These are phyloP conservation scores for Sporothrix schenckii DNA, from an alignment of 2,329 filamentous ascomycete species.

Conservation along the genomic window DNA sequence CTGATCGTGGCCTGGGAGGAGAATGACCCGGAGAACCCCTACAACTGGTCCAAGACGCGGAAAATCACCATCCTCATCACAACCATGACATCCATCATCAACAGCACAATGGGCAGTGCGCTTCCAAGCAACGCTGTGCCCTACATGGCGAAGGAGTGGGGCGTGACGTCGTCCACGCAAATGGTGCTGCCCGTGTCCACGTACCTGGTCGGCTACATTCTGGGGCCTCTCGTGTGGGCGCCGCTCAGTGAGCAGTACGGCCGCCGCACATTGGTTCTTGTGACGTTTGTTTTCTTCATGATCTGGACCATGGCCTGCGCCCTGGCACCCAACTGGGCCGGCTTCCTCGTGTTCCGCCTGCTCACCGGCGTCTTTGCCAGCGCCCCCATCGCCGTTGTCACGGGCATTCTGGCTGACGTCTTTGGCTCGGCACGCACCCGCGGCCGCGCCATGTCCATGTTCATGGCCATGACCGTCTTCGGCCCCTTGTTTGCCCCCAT, in stretches of 20 bases:
- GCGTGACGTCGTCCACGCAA: constrained; percentile 53
- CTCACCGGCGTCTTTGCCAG: constrained; percentile 56
- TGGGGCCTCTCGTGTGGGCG: constrained; percentile 61
- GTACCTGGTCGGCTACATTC: constrained; percentile 50
- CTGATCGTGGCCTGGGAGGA: constrained; percentile 51
- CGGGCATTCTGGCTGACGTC: constrained; percentile 67
- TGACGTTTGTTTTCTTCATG: constrained; percentile 53
- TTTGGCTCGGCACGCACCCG: constrained; percentile 59
- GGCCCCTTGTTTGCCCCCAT: constrained; percentile 69
- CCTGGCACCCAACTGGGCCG: constrained; percentile 55
- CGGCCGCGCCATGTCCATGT: constrained; percentile 64
- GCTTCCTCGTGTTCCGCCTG: constrained; percentile 59
- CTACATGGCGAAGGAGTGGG: constrained; percentile 61
- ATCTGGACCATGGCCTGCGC: constrained; percentile 60
- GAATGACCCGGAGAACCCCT: constrained; percentile 56
- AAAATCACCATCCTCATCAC: constrained; percentile 61
- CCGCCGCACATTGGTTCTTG: constrained; percentile 52
- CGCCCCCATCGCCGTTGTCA: constrained; percentile 64
- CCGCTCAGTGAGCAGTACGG: constrained; percentile 69
- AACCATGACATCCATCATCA: constrained; percentile 63
- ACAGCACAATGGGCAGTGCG: constrained; percentile 67
- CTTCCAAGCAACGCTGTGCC: constrained; percentile 66
- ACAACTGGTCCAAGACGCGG: constrained; percentile 54
- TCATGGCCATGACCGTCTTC: constrained; percentile 62
- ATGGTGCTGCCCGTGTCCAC: constrained; percentile 62